A percentile compares a stretch with the other conserved stretches of the same genome.
These are phyloP conservation scores for Flaveria floridana DNA, from an alignment of 140 eudicot species.

Conservation along the genomic window DNA sequence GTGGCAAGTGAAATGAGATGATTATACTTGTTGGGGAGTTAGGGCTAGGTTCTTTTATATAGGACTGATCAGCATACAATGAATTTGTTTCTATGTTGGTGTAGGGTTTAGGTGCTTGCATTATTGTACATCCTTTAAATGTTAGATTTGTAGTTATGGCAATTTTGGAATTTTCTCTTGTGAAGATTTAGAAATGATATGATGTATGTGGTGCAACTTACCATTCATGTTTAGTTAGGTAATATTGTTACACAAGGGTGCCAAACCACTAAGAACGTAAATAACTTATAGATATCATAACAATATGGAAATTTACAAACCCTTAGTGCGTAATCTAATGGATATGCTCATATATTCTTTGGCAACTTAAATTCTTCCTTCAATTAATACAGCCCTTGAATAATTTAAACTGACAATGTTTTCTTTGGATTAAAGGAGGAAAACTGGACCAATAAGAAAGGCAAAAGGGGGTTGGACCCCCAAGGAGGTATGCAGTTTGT, in stretches of 20 bases:
- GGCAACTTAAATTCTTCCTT: neutral
- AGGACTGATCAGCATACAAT: conserved; percentile 4
- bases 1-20: no score
- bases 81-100: conserved; percentile 18
- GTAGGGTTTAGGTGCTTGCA: conserved; percentile 16
- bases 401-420: conserved; percentile 22
- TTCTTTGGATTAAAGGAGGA: conserved; percentile 56
- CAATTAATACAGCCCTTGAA: neutral
- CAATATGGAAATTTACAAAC: neutral
- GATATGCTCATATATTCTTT: neutral
- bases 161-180: conserved; percentile 1
- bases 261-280: neutral
- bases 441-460: conserved; percentile 88
- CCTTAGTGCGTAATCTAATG: neutral
- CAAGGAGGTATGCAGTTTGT: conserved; percentile 69
- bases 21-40: neutral
- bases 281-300: conserved; percentile 12
- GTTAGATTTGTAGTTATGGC: neutral
- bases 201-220: conserved; percentile 23
- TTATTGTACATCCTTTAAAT: conserved; percentile 6
- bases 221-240: conserved; percentile 25
- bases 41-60: neutral
- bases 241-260: conserved; percentile 8
- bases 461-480: conserved; percentile 99
- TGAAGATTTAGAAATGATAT: neutral